A percentile compares a stretch with the other conserved stretches of the same genome.
These are phyloP conservation scores for Pseudogymnoascus sp. DNA, from an alignment of 2,329 filamentous ascomycete species.

Conservation along the genomic window DNA sequence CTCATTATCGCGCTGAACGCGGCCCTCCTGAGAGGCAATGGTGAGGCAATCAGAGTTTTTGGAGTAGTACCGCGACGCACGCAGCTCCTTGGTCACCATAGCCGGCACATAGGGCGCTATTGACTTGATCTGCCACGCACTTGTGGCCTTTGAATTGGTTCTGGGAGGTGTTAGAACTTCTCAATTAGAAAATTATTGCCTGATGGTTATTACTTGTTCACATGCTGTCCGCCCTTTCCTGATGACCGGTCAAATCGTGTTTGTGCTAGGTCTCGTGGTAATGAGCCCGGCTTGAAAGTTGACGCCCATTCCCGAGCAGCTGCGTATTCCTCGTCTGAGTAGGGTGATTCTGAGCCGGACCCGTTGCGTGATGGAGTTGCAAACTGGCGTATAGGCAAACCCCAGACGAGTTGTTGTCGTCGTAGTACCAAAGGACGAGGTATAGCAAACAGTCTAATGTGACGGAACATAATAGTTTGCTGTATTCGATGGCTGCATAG, in stretches of 20 bases:
- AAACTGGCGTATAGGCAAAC: not conserved
- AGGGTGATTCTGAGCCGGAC: not conserved
- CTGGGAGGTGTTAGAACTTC: constrained; percentile 17
- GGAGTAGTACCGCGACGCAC: constrained; percentile 24
- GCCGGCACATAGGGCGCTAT: constrained; percentile 22
- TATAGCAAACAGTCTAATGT: not conserved
- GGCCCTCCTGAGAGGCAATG: constrained; percentile 25
- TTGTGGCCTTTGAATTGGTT: constrained; percentile 28
- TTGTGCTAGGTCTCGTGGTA: constrained; percentile 22
- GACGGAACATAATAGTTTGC: not conserved
- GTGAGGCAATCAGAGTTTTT: constrained; percentile 23
- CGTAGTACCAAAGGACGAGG: not conserved
- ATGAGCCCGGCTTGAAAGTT: constrained; percentile 19
- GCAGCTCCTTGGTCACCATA: constrained; percentile 22
- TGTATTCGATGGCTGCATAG: not conserved
- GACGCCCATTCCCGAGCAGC: constrained; percentile 26
- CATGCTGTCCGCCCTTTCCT: constrained; percentile 29
- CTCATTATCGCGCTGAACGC: constrained; percentile 24
- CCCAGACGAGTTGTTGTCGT: not conserved
- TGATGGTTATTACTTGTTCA: constrained; percentile 26
- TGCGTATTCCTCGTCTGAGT: constrained; percentile 11
- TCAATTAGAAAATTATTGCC: not conserved
- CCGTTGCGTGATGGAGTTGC: not conserved
- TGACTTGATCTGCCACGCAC: constrained; percentile 22
- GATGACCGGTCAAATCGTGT: constrained; percentile 23